phyloP scores from a whole-genome alignment of 2,329 filamentous ascomycete genomes.

The Rhynchosporium agropyri region DNA sequence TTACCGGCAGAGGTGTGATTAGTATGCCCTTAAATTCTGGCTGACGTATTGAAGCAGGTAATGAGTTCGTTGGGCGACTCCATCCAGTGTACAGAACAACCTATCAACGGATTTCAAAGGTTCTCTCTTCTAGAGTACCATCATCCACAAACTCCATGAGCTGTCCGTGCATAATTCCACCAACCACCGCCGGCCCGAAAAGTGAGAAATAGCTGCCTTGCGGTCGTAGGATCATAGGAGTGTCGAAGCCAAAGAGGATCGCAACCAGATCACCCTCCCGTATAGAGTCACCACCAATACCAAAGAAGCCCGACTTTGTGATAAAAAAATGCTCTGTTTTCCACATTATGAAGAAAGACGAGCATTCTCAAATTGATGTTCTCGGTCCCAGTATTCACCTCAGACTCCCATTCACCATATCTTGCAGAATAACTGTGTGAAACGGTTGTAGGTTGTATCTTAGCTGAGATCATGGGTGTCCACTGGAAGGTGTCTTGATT shows the following conservation, averaged over 20 bases:
- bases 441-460: background rate
- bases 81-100: too few species aligned
- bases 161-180: slow-evolving; percentile 5
- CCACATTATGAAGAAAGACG: background rate
- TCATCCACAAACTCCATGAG: slow-evolving; percentile 11
- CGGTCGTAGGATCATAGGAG: background rate
- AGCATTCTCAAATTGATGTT: too few species aligned
- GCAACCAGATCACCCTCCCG: background rate
- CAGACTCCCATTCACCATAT: too few species aligned
- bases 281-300: background rate
- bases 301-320: background rate
- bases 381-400: too few species aligned
- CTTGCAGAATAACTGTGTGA: background rate
- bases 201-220: background rate
- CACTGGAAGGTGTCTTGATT: background rate
- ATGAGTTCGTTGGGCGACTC: too few species aligned
- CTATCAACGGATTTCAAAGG: background rate
- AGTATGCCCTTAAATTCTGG: too few species aligned
- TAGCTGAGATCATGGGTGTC: background rate
- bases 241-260: background rate
- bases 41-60: background rate
- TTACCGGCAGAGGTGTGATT: too few species aligned
- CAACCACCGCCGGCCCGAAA: background rate
- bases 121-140: background rate
- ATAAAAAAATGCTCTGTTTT: background rate